Evolutionary conservation across 176 grass and related monocot species (phyloP).

Genomic region (Saccharum officinarum): DNA sequence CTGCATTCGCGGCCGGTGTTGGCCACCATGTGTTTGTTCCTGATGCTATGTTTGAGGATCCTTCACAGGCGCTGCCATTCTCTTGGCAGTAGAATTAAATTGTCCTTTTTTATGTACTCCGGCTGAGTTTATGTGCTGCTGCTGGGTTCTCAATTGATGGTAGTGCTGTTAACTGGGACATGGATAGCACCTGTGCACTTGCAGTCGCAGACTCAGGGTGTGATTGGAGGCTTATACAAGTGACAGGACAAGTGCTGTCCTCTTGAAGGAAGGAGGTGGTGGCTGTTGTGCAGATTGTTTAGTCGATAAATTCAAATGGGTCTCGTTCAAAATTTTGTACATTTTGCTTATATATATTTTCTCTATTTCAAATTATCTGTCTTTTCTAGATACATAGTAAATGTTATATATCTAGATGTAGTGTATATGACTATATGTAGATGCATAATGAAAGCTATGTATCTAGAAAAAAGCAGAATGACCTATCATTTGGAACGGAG

Average conservation of each 20-base stretch:
- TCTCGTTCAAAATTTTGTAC: background rate
- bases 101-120: background rate
- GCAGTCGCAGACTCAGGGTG: background rate
- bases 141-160: background rate
- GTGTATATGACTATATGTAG: too few species aligned
- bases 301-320: background rate
- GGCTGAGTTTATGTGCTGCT: background rate
- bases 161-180: too few species aligned
- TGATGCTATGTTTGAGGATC: conserved; percentile 40
- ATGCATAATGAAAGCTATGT: too few species aligned
- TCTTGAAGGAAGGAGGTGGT: background rate
- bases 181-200: too few species aligned
- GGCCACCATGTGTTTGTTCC: conserved; percentile 32
- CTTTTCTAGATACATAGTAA: too few species aligned
- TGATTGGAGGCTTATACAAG: background rate
- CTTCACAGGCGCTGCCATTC: conserved; percentile 42
- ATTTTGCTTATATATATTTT: background rate
- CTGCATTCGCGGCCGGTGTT: conserved; percentile 27
- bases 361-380: background rate
- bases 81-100: conserved; percentile 20
- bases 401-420: too few species aligned
- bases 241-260: background rate
- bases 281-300: conserved; percentile 14
- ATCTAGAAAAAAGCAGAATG: too few species aligned
- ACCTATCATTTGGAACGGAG: too few species aligned